Base-by-base conservation (phyloP, 73 alveolate genomes). In the Paramecium sonneborni region DNA sequence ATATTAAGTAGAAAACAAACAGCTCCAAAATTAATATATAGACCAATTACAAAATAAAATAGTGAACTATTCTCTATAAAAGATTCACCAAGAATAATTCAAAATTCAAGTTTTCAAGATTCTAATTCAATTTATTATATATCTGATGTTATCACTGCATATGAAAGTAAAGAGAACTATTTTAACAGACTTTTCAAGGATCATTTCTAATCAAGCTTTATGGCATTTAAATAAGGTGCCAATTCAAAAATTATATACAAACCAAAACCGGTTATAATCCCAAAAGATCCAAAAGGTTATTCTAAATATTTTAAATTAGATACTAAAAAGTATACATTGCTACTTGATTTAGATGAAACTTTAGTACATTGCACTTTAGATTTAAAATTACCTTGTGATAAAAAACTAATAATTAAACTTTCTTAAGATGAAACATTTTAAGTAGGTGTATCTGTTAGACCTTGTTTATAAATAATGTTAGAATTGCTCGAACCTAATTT, bases 281-380 rank as follows among this genome's bases (percentile, higher is more conserved):
- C 85, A 34, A 6, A 20, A 12, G 44, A 86, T 86, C 57, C 48
- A 35, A 34, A 57, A 32, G 44, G 93, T 86, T 52, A 18, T 52
- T 48, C 12, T 82, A 43, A 14, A 34, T 85, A 48, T 30, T 14
- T 14, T 18, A 10, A 44, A 55, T 95, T 6, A 91, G 93, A 62
- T 93, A 96, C 18, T 95, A 94, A 93, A 23, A 76, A 70, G 28
- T 69, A 88, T 26, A 88, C 91, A 2, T 23, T 88, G 6, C 4
- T 88, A 69, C 41, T 88, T 44, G 94, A 88, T 88, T 48, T 88
- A 15, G 94, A 88, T 52, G 94, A 88, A 67, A 88, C 94, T 1
- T 43, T 88, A 28, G 58, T 88, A 12, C 94, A 88, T 56, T 88
- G 91, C 26, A 88, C 79, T 11, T 57, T 44, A 24, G 94, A 88